Percentiles rank a stretch among this genome's conserved stretches.
phyloP scores from a whole-genome alignment of 202 grass and related monocot species.

The Setaria viridis region DNA sequence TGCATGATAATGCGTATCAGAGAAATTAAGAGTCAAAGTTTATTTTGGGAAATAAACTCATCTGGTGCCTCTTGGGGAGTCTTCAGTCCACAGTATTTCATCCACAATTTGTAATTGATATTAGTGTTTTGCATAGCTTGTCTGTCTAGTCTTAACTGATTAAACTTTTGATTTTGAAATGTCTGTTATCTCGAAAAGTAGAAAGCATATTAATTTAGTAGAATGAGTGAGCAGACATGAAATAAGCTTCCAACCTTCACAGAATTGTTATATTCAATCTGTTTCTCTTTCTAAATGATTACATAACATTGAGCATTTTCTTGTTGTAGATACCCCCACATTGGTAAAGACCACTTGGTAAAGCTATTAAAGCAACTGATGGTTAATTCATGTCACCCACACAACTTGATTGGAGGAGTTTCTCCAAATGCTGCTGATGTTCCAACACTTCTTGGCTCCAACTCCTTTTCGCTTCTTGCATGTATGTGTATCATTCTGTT shows the following conservation, averaged over 20 bases:
- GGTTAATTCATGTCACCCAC: slow-evolving; percentile 66
- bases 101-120: slow-evolving; percentile 11
- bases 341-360: slow-evolving; percentile 94
- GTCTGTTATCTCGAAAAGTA: slow-evolving; percentile 11
- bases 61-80: slow-evolving; percentile 25
- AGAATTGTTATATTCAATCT: slow-evolving; percentile 19
- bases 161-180: slow-evolving; percentile 35
- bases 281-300: slow-evolving; percentile 30
- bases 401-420: slow-evolving; percentile 54
- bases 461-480: slow-evolving; percentile 87
- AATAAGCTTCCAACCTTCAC: slow-evolving; percentile 1
- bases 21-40: not conserved
- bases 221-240: not conserved
- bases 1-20: not conserved
- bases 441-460: slow-evolving; percentile 84
- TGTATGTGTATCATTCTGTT: slow-evolving; percentile 58
- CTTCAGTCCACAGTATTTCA: not conserved
- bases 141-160: slow-evolving; percentile 37
- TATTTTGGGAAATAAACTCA: not conserved
- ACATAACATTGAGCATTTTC: slow-evolving; percentile 26
- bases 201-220: slow-evolving; percentile 2
- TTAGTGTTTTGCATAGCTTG: not conserved
- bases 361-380: slow-evolving; percentile 97
- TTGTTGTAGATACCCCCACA: slow-evolving; percentile 79
- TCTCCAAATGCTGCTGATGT: slow-evolving; percentile 87